Conservation (phyloP, 1,284 basidiomycete species). For the Trichosporon ovoides region DNA sequence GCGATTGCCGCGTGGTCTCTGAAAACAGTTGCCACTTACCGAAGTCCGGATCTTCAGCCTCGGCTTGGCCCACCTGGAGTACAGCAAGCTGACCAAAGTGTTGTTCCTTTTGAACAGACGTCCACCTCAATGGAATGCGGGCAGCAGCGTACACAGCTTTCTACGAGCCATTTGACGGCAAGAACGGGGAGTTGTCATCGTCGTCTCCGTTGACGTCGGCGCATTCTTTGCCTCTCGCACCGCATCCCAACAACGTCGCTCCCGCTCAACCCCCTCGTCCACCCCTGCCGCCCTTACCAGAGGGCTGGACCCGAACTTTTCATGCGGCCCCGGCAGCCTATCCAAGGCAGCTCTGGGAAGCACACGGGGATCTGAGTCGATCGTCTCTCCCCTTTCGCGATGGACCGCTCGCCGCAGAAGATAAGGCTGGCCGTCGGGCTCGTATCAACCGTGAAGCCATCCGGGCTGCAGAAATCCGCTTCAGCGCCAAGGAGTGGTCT, state of each 20-base stretch:
- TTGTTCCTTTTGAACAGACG: neutral
- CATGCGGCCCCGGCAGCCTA: slow-evolving; percentile 68
- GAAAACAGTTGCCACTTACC: neutral
- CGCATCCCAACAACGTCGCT: slow-evolving; percentile 3
- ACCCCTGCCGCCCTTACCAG: slow-evolving; percentile 31
- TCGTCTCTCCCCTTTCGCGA: neutral
- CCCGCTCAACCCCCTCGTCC: slow-evolving; percentile 10
- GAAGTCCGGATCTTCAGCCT: neutral
- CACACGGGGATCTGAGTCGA: neutral
- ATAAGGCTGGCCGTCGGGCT: slow-evolving; percentile 31
- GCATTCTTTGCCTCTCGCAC: neutral
- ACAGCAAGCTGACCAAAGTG: no score
- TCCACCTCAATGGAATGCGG: neutral
- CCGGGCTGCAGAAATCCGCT: slow-evolving; percentile 9
- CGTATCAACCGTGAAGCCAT: slow-evolving; percentile 25
- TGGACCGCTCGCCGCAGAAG: slow-evolving; percentile 12
- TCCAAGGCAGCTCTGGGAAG: slow-evolving; percentile 50
- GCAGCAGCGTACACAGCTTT: neutral
- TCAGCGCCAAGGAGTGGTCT: slow-evolving; percentile 13
- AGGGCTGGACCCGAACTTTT: slow-evolving; percentile 54
- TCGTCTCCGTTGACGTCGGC: neutral
- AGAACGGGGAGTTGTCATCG: neutral
- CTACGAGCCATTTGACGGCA: neutral
- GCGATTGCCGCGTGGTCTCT: neutral
- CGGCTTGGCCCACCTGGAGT: no score